Percentiles rank a stretch among this genome's conserved stretches.
Conservation (phyloP, 2,329 filamentous ascomycete species). For the Hymenoscyphus fraxineus region DNA sequence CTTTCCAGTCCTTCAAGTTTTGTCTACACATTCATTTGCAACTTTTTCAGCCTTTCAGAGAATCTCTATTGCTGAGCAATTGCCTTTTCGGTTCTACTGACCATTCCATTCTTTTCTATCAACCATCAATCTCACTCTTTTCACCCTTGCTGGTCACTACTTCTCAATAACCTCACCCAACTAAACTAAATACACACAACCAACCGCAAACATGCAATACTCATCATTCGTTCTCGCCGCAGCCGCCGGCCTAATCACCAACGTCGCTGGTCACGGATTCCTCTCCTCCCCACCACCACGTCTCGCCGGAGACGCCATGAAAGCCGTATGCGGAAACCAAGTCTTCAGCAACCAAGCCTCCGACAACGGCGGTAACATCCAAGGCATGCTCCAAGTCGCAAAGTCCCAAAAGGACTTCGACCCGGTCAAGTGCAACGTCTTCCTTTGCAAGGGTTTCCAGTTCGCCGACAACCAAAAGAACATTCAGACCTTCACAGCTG, state of each 20-base stretch:
- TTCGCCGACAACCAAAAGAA: conserved; percentile 41
- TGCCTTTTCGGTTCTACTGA: conserved; percentile 20
- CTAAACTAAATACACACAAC: conserved; percentile 2
- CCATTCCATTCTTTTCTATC: conserved; percentile 21
- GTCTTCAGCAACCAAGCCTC: conserved; percentile 37
- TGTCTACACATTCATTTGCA: conserved; percentile 8
- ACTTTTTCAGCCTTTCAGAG: conserved; percentile 1
- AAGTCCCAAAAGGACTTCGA: conserved; percentile 34
- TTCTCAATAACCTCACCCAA: conserved; percentile 5
- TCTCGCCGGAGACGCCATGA: conserved; percentile 42
- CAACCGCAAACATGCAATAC: conserved; percentile 28
- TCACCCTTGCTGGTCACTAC: conserved; percentile 20
- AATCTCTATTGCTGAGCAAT: conserved; percentile 21
- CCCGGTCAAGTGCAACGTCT: conserved; percentile 38
- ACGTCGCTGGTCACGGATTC: conserved; percentile 47
- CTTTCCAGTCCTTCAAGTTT: background rate
- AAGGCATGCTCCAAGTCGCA: conserved; percentile 36
- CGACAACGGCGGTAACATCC: conserved; percentile 34
- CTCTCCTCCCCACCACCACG: conserved; percentile 43
- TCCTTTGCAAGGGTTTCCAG: conserved; percentile 47
- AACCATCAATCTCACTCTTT: conserved; percentile 18
- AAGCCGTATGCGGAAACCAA: conserved; percentile 42
- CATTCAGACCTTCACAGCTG: conserved; percentile 42
- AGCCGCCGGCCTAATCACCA: conserved; percentile 33
- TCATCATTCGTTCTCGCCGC: conserved; percentile 23